phyloP scores from a whole-genome alignment of 805 yeast species.

The Blastobotrys americana region DNA sequence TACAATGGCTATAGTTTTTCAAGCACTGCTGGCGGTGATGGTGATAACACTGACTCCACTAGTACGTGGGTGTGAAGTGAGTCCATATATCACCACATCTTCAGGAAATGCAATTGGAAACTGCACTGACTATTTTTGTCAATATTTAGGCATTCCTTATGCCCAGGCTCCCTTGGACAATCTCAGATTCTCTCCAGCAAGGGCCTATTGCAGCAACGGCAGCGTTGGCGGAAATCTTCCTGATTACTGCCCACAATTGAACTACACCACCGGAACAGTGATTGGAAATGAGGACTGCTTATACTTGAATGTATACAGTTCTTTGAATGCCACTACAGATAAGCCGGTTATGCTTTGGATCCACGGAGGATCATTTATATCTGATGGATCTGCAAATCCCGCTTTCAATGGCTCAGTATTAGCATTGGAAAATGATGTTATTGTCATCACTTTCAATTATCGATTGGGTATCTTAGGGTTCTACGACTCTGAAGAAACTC shows the following conservation, averaged over 20 bases:
- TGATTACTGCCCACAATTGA: slow-evolving; percentile 24
- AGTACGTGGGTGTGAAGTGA: too few relatives aligned
- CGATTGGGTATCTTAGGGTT: slow-evolving; percentile 35
- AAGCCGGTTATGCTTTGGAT: slow-evolving; percentile 31
- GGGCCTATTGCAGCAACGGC: slow-evolving; percentile 12
- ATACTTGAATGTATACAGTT: slow-evolving; percentile 26
- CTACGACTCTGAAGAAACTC: slow-evolving; percentile 24
- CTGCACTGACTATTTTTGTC: slow-evolving; percentile 25
- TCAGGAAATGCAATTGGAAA: slow-evolving; percentile 20
- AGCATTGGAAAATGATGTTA: slow-evolving; percentile 20
- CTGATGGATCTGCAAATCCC: slow-evolving; percentile 25
- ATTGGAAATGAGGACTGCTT: slow-evolving; percentile 28
- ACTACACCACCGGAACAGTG: background rate
- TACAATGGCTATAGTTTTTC: too few relatives aligned
- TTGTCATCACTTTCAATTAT: slow-evolving; percentile 31
- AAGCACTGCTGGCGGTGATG: too few relatives aligned
- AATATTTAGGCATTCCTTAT: slow-evolving; percentile 28
- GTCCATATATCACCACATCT: slow-evolving; percentile 6
- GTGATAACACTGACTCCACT: too few relatives aligned
- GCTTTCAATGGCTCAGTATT: slow-evolving; percentile 22
- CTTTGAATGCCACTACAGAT: slow-evolving; percentile 10
- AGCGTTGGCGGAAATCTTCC: slow-evolving; percentile 20
- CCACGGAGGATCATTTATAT: slow-evolving; percentile 33
- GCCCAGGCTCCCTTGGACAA: slow-evolving; percentile 27
- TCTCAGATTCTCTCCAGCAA: slow-evolving; percentile 25